phyloP scores from a whole-genome alignment of 441 rosid species.

The Populus hybrid region DNA sequence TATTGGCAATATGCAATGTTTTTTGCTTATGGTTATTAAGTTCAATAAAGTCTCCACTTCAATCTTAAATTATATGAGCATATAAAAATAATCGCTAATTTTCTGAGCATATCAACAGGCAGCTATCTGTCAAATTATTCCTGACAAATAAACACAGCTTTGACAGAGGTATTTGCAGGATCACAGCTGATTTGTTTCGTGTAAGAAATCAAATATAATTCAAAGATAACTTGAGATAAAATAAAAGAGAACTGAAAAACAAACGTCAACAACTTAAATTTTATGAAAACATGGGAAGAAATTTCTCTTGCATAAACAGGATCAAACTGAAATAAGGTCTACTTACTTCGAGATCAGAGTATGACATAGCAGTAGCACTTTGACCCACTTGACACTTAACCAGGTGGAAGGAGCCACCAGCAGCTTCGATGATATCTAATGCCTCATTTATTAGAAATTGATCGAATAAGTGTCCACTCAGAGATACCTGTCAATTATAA shows the following conservation, averaged over 20 bases:
- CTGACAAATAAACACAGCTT: conserved; percentile 1
- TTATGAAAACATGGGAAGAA: neutral
- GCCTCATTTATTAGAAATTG: conserved; percentile 93
- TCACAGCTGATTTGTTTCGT: neutral
- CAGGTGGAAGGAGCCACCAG: conserved; percentile 89
- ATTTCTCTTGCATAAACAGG: neutral
- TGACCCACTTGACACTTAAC: conserved; percentile 89
- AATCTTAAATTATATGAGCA: neutral
- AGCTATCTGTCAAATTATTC: neutral
- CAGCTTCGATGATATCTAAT: conserved; percentile 81
- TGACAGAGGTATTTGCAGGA: no score
- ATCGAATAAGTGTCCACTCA: conserved; percentile 93
- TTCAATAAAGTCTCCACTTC: neutral
- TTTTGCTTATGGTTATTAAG: neutral
- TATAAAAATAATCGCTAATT: neutral
- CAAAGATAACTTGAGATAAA: neutral
- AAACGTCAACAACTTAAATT: neutral
- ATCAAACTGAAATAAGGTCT: conserved; percentile 9
- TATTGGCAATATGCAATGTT: neutral
- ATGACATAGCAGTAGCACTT: conserved; percentile 59
- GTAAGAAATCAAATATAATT: neutral
- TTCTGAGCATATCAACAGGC: neutral
- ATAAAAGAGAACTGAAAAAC: neutral
- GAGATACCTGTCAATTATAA: conserved; percentile 64
- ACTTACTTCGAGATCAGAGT: conserved; percentile 90